These are phyloP conservation scores for Kentomonas sorsogonicus DNA, from an alignment of 208 protist genomes.

Conservation along the genomic window DNA sequence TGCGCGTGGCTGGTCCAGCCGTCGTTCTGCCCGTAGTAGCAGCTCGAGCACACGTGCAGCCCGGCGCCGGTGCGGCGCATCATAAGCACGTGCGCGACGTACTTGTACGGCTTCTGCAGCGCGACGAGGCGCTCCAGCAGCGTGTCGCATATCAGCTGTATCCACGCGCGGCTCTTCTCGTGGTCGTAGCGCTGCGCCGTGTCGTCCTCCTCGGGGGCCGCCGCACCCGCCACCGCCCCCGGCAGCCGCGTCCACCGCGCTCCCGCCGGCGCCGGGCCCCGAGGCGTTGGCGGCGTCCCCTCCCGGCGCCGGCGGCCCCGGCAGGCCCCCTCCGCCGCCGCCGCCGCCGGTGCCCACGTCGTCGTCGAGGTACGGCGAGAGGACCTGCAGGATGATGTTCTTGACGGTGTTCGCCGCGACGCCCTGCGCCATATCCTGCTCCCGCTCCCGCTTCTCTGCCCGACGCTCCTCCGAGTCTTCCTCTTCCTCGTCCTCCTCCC, in stretches of 20 bases:
- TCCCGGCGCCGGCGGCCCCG: conserved; percentile 16
- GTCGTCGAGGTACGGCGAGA: conserved; percentile 83
- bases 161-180: conserved; percentile 61
- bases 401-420: conserved; percentile 80
- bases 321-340: conserved; percentile 11
- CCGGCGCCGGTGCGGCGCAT: conserved; percentile 82
- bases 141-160: conserved; percentile 77
- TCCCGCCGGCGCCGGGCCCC: too few species aligned
- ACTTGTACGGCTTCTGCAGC: conserved; percentile 83
- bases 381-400: conserved; percentile 81
- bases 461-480: conserved; percentile 15
- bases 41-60: conserved; percentile 81
- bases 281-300: too few species aligned
- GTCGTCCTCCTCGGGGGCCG: conserved; percentile 40
- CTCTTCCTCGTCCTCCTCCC: conserved; percentile 18
- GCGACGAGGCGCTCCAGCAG: conserved; percentile 76
- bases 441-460: conserved; percentile 8
- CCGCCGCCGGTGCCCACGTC: conserved; percentile 12
- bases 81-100: conserved; percentile 71
- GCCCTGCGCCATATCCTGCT: conserved; percentile 25
- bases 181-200: conserved; percentile 78
- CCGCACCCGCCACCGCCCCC: conserved; percentile 18
- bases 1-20: conserved; percentile 82
- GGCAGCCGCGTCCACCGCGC: conserved; percentile 10
- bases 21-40: conserved; percentile 71